Evolutionary conservation across 164 flowering plant genomes (phyloP), one percentile per base, ranked within the genome.

Genomic region (Annona squamosa): DNA sequence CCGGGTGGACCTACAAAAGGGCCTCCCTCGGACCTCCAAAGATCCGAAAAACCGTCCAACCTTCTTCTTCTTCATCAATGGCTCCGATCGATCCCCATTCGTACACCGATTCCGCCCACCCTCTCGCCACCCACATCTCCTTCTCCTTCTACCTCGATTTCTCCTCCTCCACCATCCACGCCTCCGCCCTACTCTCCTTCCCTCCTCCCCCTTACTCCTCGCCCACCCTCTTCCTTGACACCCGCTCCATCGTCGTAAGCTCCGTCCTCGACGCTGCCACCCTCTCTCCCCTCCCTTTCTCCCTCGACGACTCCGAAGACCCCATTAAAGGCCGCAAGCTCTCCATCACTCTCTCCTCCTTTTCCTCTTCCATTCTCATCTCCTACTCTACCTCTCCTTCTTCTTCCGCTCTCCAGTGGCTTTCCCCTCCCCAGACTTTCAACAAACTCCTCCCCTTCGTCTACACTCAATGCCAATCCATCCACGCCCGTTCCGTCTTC

Each of bases 371-470:
- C 1, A 4, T 93, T 18, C 79, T 90, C 37, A 41, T 95, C 70
- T 7, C 77, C 46, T 92, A 76, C 81, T 37, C 82, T 44, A 88
- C 98, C 1, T 71, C 84, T 10, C 90, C 94, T 3, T 65, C 82
- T 5, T 86, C 96, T 26, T 87, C 97, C 1, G 99, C 99, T 7
- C 93, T 95, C 62, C 99, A 95, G 69, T 95, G 99, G 97, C 89
- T 95, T 9, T 79, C 88, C 0, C 98, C 97, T 1, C 85, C 87
- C 0, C 98, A 92, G 68, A 95, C 99, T 0, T 83, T 84, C 71
- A 82, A 81, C 78, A 90, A 89, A 48, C 75, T 74, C 9, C 71
- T 66, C 7, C 98, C 96, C 1, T 95, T 87, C 72, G 96, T 91
- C 46, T 95, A 90, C 84, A 95, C 99, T 0, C 99, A 95, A 72